A percentile compares a stretch with the other conserved stretches of the same genome.
These are phyloP conservation scores for Ophiocordyceps unilateralis DNA, from an alignment of 2,329 filamentous ascomycete genomes.

Conservation along the genomic window DNA sequence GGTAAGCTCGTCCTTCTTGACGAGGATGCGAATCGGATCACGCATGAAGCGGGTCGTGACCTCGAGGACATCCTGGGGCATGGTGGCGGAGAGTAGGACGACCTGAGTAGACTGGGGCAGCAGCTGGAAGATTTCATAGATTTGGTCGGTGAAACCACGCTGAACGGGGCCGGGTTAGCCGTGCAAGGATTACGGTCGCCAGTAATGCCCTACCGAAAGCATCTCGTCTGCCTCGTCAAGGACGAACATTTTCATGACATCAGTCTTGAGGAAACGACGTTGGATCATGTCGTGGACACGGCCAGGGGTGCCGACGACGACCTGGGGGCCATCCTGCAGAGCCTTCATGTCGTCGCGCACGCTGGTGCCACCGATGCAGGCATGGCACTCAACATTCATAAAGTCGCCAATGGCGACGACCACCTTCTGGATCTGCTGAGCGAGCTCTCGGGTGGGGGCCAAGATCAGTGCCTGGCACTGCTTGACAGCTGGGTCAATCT, in stretches of 20 bases:
- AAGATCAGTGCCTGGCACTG: constrained; percentile 91
- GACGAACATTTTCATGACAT: constrained; percentile 48
- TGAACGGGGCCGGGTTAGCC: constrained; percentile 38
- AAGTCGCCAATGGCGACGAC: constrained; percentile 99
- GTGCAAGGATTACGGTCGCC: too few relatives aligned
- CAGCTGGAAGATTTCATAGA: constrained; percentile 97
- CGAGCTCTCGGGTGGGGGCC: constrained; percentile 88
- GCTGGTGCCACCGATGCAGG: constrained; percentile 95
- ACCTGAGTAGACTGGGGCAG: constrained; percentile 93
- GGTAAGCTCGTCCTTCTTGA: constrained; percentile 97
- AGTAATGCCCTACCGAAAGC: constrained; percentile 45
- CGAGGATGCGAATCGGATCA: constrained; percentile 85
- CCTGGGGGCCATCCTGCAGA: constrained; percentile 93
- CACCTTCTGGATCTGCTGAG: constrained; percentile 95
- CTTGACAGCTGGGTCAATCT: constrained; percentile 83
- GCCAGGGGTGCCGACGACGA: constrained; percentile 94
- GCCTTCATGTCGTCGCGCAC: constrained; percentile 96
- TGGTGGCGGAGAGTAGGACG: constrained; percentile 91
- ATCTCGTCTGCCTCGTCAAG: constrained; percentile 42
- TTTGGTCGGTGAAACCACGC: constrained; percentile 92
- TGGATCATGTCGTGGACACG: constrained; percentile 59
- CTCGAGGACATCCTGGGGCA: constrained; percentile 94
- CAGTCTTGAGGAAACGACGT: constrained; percentile 36
- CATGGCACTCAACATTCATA: constrained; percentile 99
- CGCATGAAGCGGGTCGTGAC: constrained; percentile 99